phyloP scores from a whole-genome alignment of 2,329 filamentous ascomycete species.

The Aspergillus floridensis region DNA sequence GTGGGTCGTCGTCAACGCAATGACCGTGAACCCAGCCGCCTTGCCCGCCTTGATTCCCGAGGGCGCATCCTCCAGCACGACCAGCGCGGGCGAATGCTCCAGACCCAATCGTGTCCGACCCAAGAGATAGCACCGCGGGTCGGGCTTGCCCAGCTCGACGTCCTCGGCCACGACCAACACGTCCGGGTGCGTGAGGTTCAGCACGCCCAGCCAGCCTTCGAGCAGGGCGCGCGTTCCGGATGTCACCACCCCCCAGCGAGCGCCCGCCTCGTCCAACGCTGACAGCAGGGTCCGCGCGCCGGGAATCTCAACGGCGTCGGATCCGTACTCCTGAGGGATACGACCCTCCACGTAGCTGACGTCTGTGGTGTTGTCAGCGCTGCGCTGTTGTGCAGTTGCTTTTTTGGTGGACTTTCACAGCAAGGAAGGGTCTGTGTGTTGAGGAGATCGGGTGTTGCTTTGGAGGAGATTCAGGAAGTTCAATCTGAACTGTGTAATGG shows the following conservation, averaged over 20 bases:
- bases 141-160: slow-evolving; percentile 71
- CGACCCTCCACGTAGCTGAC: slow-evolving; percentile 73
- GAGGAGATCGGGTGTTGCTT: background rate
- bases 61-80: slow-evolving; percentile 87
- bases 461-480: background rate
- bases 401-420: background rate
- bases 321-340: slow-evolving; percentile 73
- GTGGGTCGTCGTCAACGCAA: slow-evolving; percentile 84
- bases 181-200: slow-evolving; percentile 63
- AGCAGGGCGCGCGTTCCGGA: slow-evolving; percentile 68
- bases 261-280: slow-evolving; percentile 59
- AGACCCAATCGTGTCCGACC: slow-evolving; percentile 61
- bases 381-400: background rate
- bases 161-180: slow-evolving; percentile 73
- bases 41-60: slow-evolving; percentile 81
- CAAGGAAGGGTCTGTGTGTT: background rate
- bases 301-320: slow-evolving; percentile 79
- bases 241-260: slow-evolving; percentile 81
- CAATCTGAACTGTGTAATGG: background rate
- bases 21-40: slow-evolving; percentile 78
- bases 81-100: slow-evolving; percentile 51
- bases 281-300: slow-evolving; percentile 72
- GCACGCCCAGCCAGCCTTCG: slow-evolving; percentile 67
- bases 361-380: slow-evolving; percentile 53
- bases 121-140: slow-evolving; percentile 70